Percentiles rank a stretch among this genome's conserved stretches.
These are phyloP conservation scores for Kluyveromyces lactis DNA, from an alignment of 805 yeast species.

Conservation along the genomic window DNA sequence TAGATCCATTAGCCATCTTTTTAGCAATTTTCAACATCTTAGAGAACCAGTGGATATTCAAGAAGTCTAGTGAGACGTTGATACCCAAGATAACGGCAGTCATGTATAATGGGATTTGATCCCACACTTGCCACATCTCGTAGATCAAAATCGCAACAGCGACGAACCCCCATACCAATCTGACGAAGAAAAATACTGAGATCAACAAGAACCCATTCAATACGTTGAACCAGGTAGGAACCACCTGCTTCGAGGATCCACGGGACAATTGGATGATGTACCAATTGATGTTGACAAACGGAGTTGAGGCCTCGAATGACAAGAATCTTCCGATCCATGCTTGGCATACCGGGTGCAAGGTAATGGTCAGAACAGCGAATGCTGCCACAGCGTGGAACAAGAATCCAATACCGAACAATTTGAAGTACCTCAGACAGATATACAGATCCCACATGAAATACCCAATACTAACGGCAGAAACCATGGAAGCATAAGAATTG, in stretches of 20 bases:
- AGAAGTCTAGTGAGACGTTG: conserved; percentile 53
- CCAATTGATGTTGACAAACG: conserved; percentile 94
- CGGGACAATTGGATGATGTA: conserved; percentile 70
- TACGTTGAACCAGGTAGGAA: conserved; percentile 45
- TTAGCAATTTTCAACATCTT: conserved; percentile 77
- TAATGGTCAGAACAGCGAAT: conserved; percentile 55
- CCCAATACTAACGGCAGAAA: conserved; percentile 65
- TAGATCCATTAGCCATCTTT: conserved; percentile 34
- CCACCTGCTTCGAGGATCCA: conserved; percentile 34
- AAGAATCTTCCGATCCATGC: conserved; percentile 79
- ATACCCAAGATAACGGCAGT: conserved; percentile 44
- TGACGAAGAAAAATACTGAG: conserved; percentile 59
- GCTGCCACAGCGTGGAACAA: conserved; percentile 80
- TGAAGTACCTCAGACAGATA: conserved; percentile 56
- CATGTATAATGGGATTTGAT: conserved; percentile 37
- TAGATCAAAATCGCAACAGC: conserved; percentile 48
- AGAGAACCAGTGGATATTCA: conserved; percentile 80
- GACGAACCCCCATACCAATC: conserved; percentile 83
- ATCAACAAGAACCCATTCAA: conserved; percentile 70
- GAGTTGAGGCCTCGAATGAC: conserved; percentile 82
- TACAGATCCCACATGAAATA: conserved; percentile 86
- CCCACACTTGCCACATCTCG: conserved; percentile 40
- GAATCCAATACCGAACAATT: conserved; percentile 74
- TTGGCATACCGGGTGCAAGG: conserved; percentile 66
- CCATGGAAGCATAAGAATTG: conserved; percentile 69